phyloP scores from a whole-genome alignment of 2,329 filamentous ascomycete species.

The Coniochaeta sp. region DNA sequence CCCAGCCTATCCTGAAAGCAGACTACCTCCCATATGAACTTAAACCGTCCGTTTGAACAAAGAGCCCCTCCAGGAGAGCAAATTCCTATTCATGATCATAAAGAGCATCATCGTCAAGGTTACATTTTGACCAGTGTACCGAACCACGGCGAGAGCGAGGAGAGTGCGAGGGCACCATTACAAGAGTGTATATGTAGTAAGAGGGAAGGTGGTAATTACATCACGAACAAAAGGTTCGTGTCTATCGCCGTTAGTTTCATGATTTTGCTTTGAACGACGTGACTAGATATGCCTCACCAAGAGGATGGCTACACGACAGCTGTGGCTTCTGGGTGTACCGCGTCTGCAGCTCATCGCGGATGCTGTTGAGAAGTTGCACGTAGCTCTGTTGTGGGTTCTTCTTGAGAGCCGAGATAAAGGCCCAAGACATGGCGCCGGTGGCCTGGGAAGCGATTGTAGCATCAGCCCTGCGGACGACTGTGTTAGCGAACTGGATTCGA shows the following conservation, averaged over 20 bases:
- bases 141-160: not conserved
- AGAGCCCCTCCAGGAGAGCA: not conserved
- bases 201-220: conserved; percentile 32
- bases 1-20: not conserved
- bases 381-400: conserved; percentile 99
- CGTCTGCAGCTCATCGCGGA: conserved; percentile 79
- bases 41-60: not conserved
- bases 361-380: conserved; percentile 91
- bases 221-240: conserved; percentile 55
- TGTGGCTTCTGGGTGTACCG: conserved; percentile 95
- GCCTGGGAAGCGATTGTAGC: conserved; percentile 86
- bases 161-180: not conserved
- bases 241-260: conserved; percentile 30
- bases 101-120: not conserved
- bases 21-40: not conserved
- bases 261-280: conserved; percentile 12
- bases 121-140: not conserved
- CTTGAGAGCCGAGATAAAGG: conserved; percentile 85
- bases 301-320: conserved; percentile 90
- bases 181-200: not conserved
- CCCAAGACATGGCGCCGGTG: conserved; percentile 97
- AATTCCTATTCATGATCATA: not conserved
- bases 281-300: conserved; percentile 56
- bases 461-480: conserved; percentile 59
- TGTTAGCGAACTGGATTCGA: not conserved